Percentiles rank a stretch among this genome's conserved stretches.
Evolutionary conservation across 164 flowering plant species (phyloP).

Genomic region (Kingdonia uniflora): DNA sequence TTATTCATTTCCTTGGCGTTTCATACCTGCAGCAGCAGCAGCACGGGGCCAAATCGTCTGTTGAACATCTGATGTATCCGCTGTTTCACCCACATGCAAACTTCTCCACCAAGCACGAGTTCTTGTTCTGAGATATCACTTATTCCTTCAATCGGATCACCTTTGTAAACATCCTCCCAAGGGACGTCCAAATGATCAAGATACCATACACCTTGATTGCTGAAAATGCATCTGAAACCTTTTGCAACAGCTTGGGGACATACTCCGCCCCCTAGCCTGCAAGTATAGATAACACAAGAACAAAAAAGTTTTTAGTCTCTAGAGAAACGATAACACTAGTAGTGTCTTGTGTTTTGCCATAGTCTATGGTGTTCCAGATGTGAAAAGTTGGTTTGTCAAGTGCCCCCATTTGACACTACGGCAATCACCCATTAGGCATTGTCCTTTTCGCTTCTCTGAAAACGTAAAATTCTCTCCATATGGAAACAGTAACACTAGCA

Average conservation of each 20-base stretch:
- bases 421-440: too few relatives aligned
- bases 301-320: background rate
- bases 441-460: too few relatives aligned
- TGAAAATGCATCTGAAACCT: constrained; percentile 84
- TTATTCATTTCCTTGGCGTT: background rate
- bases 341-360: too few relatives aligned
- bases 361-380: too few relatives aligned
- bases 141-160: constrained; percentile 84
- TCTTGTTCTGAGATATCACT: constrained; percentile 26
- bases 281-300: background rate
- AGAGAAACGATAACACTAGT: too few relatives aligned
- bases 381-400: too few relatives aligned
- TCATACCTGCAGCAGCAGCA: constrained; percentile 93
- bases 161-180: constrained; percentile 44
- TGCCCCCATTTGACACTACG: too few relatives aligned
- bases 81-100: constrained; percentile 97
- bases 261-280: constrained; percentile 81
- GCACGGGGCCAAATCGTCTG: constrained; percentile 99
- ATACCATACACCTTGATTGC: constrained; percentile 93
- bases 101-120: constrained; percentile 10
- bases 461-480: too few relatives aligned
- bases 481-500: too few relatives aligned
- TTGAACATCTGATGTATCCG: constrained; percentile 71
- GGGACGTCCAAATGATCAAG: constrained; percentile 77
- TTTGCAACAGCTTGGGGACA: constrained; percentile 80